A percentile compares a stretch with the other conserved stretches of the same genome.
These are phyloP conservation scores for Mariannaea elegans DNA, from an alignment of 2,329 filamentous ascomycete species.

Conservation along the genomic window DNA sequence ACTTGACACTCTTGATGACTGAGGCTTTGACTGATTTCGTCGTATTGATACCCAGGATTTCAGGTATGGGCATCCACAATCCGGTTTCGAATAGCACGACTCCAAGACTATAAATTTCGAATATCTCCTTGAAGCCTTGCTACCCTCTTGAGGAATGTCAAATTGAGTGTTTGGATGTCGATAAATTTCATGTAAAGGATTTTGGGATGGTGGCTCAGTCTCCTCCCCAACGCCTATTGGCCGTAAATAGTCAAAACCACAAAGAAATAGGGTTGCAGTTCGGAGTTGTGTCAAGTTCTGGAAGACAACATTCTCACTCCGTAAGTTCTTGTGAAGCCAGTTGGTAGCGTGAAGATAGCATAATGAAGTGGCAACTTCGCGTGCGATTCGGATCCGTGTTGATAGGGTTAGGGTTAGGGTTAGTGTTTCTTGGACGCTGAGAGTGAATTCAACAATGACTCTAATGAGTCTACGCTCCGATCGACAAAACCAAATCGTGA, in stretches of 20 bases:
- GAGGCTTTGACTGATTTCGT: neutral
- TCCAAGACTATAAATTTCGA: conserved; percentile 3
- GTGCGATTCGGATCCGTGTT: neutral
- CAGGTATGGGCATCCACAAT: neutral
- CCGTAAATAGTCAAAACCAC: conserved; percentile 10
- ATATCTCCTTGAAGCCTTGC: neutral
- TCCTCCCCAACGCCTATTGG: neutral
- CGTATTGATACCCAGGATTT: neutral
- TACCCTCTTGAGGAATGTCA: neutral
- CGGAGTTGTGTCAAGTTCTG: neutral
- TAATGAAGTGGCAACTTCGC: neutral
- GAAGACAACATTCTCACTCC: conserved; percentile 4
- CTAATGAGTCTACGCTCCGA: neutral
- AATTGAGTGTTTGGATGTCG: conserved; percentile 6
- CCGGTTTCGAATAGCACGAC: conserved; percentile 1
- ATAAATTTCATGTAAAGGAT: neutral
- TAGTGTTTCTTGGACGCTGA: neutral
- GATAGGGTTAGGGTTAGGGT: conserved; percentile 1
- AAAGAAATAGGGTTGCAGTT: neutral
- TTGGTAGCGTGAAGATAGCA: conserved; percentile 9
- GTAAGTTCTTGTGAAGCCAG: neutral
- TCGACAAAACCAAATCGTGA: conserved; percentile 2
- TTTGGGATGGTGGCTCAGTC: neutral
- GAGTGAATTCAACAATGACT: neutral
- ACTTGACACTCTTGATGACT: neutral